Evolutionary conservation across 2,329 filamentous ascomycete species (phyloP).

Genomic region (Penicillium janthinellum): DNA sequence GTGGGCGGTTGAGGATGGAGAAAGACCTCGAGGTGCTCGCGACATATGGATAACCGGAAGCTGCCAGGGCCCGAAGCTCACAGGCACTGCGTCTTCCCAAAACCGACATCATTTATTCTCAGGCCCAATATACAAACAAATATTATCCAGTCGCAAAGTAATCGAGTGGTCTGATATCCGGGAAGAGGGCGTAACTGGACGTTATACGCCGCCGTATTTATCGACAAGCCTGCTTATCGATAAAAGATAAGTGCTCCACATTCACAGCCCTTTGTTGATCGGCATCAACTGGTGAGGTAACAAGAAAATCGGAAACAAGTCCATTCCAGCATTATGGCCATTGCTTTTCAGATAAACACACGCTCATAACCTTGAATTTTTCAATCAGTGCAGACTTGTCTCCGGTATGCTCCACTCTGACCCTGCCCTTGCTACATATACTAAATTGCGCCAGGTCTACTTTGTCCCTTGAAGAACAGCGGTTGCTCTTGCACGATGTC

Average conservation of each 20-base stretch:
- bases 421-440: not conserved
- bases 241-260: conserved; percentile 13
- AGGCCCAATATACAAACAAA: conserved; percentile 1
- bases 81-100: conserved; percentile 25
- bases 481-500: conserved; percentile 21
- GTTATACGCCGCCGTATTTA: conserved; percentile 8
- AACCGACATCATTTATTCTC: conserved; percentile 32
- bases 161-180: conserved; percentile 22
- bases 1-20: conserved; percentile 81
- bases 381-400: not conserved
- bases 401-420: not conserved
- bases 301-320: not conserved
- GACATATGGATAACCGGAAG: conserved; percentile 7
- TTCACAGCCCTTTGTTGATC: not conserved
- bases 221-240: conserved; percentile 20
- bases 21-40: conserved; percentile 55
- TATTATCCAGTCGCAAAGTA: not conserved
- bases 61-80: conserved; percentile 17
- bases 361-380: not conserved
- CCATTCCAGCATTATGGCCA: not conserved
- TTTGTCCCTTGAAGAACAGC: not conserved
- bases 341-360: not conserved
- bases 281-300: not conserved
- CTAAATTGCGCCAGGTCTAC: conserved; percentile 5
- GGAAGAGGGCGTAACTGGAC: conserved; percentile 9